phyloP scores from a whole-genome alignment of 495 filamentous ascomycete species.

The Parmelia sp. region DNA sequence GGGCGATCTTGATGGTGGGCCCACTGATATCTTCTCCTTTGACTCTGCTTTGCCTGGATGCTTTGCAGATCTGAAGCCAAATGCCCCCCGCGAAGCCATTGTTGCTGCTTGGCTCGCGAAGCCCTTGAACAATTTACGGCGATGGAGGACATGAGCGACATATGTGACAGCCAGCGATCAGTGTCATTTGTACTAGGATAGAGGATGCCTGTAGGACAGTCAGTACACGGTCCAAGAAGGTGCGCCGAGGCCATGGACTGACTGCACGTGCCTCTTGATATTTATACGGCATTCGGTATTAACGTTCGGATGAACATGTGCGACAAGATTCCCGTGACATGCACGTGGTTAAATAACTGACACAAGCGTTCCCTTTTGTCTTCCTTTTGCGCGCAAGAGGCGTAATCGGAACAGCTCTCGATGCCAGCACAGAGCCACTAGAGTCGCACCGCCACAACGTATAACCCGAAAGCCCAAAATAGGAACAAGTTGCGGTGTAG shows the following conservation, averaged over 20 bases:
- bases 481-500: slow-evolving; percentile 20
- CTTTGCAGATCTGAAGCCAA: slow-evolving; percentile 26
- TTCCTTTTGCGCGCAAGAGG: slow-evolving; percentile 5
- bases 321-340: slow-evolving; percentile 21
- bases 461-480: slow-evolving; percentile 17
- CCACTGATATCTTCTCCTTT: slow-evolving; percentile 15
- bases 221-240: not conserved
- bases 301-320: slow-evolving; percentile 6
- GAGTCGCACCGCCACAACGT: slow-evolving; percentile 24
- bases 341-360: slow-evolving; percentile 18
- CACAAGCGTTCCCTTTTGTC: slow-evolving; percentile 10
- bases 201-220: slow-evolving; percentile 6
- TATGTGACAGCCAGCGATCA: not conserved
- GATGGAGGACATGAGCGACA: slow-evolving; percentile 23
- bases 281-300: slow-evolving; percentile 6
- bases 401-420: slow-evolving; percentile 2
- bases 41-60: slow-evolving; percentile 23
- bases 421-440: slow-evolving; percentile 23
- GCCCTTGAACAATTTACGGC: slow-evolving; percentile 7
- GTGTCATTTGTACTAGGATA: slow-evolving; percentile 12
- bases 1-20: slow-evolving; percentile 20
- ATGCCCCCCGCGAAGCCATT: slow-evolving; percentile 27
- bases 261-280: slow-evolving; percentile 20
- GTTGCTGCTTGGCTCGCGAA: slow-evolving; percentile 21
- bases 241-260: not conserved